These are phyloP conservation scores for Apophysomyces trapeziformis DNA, from an alignment of 371 early-diverging fungal species.

Conservation along the genomic window DNA sequence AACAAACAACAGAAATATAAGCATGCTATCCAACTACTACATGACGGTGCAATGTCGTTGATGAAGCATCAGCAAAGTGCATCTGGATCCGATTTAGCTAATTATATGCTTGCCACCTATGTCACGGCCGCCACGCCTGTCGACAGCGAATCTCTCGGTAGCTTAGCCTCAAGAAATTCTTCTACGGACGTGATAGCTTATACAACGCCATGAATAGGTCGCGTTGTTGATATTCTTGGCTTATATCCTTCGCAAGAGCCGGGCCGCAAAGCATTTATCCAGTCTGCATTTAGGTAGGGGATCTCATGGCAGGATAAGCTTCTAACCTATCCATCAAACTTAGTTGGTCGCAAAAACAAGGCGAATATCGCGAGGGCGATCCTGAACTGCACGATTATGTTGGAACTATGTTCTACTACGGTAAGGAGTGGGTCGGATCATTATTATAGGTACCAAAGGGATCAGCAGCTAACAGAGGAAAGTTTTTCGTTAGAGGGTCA, in stretches of 20 bases:
- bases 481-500: slow-evolving; percentile 45
- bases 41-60: slow-evolving; percentile 78
- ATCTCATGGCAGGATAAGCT: not conserved
- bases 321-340: not conserved
- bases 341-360: slow-evolving; percentile 72
- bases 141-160: slow-evolving; percentile 72
- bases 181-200: not conserved
- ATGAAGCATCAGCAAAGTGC: slow-evolving; percentile 82
- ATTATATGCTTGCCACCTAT: slow-evolving; percentile 83
- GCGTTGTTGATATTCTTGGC: slow-evolving; percentile 60
- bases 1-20: slow-evolving; percentile 82
- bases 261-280: slow-evolving; percentile 50
- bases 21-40: slow-evolving; percentile 79
- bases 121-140: slow-evolving; percentile 73
- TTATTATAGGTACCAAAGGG: no score
- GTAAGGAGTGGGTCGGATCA: slow-evolving; percentile 26
- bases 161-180: slow-evolving; percentile 8
- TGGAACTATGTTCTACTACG: slow-evolving; percentile 72
- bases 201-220: slow-evolving; percentile 37
- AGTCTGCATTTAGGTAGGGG: slow-evolving; percentile 48
- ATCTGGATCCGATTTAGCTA: slow-evolving; percentile 83
- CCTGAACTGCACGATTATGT: slow-evolving; percentile 84
- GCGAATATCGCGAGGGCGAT: slow-evolving; percentile 75
- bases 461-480: no score
- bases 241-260: slow-evolving; percentile 45